phyloP scores from a whole-genome alignment of 192 early-diverging fungal genomes.

The Mortierella hygrophila region DNA sequence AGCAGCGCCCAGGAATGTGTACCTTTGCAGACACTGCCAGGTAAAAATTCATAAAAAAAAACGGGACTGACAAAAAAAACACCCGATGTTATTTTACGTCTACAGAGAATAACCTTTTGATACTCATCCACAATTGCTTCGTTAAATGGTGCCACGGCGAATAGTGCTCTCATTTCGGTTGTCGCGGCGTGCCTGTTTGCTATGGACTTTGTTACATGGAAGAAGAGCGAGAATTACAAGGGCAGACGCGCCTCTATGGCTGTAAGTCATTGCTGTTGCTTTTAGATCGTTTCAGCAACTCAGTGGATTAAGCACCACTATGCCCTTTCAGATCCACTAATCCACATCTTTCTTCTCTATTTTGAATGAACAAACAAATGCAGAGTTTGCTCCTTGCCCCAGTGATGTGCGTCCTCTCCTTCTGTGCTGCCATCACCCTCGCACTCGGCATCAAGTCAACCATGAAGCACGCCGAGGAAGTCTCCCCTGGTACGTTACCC shows the following conservation, averaged over 20 bases:
- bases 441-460: slow-evolving; percentile 11
- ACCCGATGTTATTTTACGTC: too few species aligned
- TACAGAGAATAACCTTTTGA: too few species aligned
- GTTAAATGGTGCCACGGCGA: too few species aligned
- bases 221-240: slow-evolving; percentile 31
- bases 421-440: slow-evolving; percentile 7
- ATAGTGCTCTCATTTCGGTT: slow-evolving; percentile 12
- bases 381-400: slow-evolving; percentile 1
- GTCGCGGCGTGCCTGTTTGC: background rate
- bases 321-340: too few species aligned
- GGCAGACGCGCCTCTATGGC: slow-evolving; percentile 5
- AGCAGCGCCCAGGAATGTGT: too few species aligned
- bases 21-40: too few species aligned
- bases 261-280: background rate
- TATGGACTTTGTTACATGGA: slow-evolving; percentile 26
- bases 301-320: too few species aligned
- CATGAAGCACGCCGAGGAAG: background rate
- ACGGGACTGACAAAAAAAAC: too few species aligned
- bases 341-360: background rate
- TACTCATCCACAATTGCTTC: too few species aligned
- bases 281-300: background rate
- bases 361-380: background rate
- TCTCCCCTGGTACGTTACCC: too few species aligned
- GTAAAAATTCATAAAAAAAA: too few species aligned
- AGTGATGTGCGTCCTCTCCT: slow-evolving; percentile 4